phyloP scores from a whole-genome alignment of 2,329 filamentous ascomycete genomes.

The Aspergillus ruber region DNA sequence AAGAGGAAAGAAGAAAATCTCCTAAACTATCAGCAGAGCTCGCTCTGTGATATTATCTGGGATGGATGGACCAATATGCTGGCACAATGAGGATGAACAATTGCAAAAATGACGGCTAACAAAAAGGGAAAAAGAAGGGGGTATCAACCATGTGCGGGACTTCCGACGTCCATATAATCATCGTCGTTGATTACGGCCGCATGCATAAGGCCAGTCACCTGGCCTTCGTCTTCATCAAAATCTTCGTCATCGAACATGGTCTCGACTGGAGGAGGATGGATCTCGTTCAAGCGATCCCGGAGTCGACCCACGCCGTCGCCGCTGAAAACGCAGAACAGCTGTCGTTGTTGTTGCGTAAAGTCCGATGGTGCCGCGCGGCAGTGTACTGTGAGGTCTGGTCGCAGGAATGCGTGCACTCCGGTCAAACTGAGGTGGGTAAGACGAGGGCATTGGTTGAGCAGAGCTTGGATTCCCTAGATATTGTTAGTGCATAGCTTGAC shows the following conservation, averaged over 20 bases:
- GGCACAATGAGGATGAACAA: neutral
- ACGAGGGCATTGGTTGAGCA: constrained; percentile 85
- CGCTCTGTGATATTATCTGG: neutral
- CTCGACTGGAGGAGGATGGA: constrained; percentile 26
- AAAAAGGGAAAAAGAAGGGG: constrained; percentile 16
- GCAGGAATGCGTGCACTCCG: constrained; percentile 83
- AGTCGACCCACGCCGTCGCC: constrained; percentile 73
- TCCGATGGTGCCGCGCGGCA: constrained; percentile 82
- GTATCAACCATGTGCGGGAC: constrained; percentile 28
- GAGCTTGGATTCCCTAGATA: constrained; percentile 74
- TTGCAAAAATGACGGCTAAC: constrained; percentile 4
- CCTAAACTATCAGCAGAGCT: neutral
- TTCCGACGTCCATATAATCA: constrained; percentile 33
- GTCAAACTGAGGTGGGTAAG: constrained; percentile 93
- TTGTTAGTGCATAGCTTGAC: neutral
- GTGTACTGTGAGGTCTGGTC: constrained; percentile 74
- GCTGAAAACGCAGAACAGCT: constrained; percentile 96
- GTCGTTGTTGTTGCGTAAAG: constrained; percentile 90
- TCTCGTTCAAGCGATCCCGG: constrained; percentile 66
- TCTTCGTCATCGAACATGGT: constrained; percentile 43
- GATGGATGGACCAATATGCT: neutral
- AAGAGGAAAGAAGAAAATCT: constrained; percentile 4
- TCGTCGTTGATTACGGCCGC: constrained; percentile 38
- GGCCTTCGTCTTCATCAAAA: constrained; percentile 37
- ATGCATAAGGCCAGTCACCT: constrained; percentile 37